Evolutionary conservation across 2,329 filamentous ascomycete genomes (phyloP), one percentile per base, ranked within the genome.

Genomic region (Pyricularia sp.): DNA sequence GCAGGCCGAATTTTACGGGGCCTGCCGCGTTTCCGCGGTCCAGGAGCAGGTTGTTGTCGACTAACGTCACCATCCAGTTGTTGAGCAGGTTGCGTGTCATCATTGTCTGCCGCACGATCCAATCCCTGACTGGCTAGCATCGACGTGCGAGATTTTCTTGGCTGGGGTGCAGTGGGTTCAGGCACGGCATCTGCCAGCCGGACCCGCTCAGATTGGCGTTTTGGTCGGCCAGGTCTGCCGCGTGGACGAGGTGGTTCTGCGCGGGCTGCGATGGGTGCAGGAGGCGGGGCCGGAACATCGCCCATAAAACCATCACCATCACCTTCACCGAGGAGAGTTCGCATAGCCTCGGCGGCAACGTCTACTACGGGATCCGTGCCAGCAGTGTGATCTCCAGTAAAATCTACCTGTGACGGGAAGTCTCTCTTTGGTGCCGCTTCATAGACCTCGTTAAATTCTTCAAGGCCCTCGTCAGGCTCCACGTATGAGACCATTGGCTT

Each of bases 401-500:
- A 35, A 10, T 26, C 60, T 35, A 40, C 53, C 53, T 57, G 53
- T 13, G 59, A 35, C 65, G 66, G 55, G 68, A 67, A 22, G 44
- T 64, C 30, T 33, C 9, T 30, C 26, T 24, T 63, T 19, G 16
- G 62, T 22, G 8, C 26, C 40, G 33, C 40, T 35, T 16, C 28
- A 67, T 59, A 44, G 69, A 73, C 68, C 44, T 79, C 76, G 12
- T 80, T 73, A 19, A 78, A 78, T 35, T 82, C 79, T 4, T 78
- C 76, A 8, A 74, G 73, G 26, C 76, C 76, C 9, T 83, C 78
- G 33, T 81, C 80, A 1, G 75, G 70, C 62, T 83, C 81, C 2
- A 79, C 73, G 64, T 84, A 85, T 1, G 82, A 83, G 33, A 76
- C 68, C 68, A 73, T 78, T 6, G 82, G 82, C 67, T 79, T 82